Conservation (phyloP, 2,329 filamentous ascomycete species). For the Xylaria sp. region DNA sequence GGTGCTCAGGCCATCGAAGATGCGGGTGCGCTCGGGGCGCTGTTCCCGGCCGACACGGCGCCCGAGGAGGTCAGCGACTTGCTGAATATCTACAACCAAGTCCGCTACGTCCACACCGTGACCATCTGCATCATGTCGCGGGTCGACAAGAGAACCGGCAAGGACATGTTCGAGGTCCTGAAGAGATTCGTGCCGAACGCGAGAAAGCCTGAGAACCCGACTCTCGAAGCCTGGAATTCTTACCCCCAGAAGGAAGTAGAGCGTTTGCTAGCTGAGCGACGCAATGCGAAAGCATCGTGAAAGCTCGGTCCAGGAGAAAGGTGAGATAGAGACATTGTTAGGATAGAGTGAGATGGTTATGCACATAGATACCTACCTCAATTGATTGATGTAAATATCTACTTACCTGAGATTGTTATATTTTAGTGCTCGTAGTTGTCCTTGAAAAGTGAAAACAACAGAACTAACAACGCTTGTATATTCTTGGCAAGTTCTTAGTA, state of each 20-base stretch:
- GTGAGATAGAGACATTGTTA: neutral
- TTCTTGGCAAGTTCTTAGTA: neutral
- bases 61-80: slow-evolving; percentile 27
- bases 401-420: too few relatives aligned
- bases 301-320: neutral
- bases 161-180: slow-evolving; percentile 6
- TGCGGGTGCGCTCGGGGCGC: slow-evolving; percentile 27
- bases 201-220: neutral
- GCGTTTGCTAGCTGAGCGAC: slow-evolving; percentile 22
- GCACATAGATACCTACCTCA: neutral
- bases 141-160: slow-evolving; percentile 1
- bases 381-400: neutral
- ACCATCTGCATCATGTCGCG: slow-evolving; percentile 28
- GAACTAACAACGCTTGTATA: too few relatives aligned
- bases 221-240: slow-evolving; percentile 12
- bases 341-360: neutral
- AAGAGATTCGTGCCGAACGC: slow-evolving; percentile 28
- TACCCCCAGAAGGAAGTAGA: slow-evolving; percentile 24
- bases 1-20: slow-evolving; percentile 36
- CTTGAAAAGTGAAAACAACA: too few relatives aligned
- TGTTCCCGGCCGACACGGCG: slow-evolving; percentile 26
- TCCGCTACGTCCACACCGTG: slow-evolving; percentile 32
- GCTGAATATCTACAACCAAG: slow-evolving; percentile 33
- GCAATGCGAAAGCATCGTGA: slow-evolving; percentile 4
- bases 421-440: too few relatives aligned